Conservation (phyloP, 768 basidiomycete species). For the Pleurotus sapidus region DNA sequence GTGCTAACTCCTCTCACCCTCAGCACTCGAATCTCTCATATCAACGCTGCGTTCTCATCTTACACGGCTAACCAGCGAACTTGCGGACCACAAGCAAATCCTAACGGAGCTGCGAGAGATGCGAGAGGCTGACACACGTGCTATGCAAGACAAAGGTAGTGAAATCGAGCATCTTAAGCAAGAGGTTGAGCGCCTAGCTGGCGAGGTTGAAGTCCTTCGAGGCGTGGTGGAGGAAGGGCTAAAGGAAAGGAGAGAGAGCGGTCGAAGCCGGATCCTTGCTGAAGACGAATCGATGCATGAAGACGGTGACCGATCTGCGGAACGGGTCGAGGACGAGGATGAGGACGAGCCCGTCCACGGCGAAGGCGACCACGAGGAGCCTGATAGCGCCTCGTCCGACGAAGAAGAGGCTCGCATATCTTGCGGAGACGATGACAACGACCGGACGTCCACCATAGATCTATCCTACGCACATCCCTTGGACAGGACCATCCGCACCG, state of each 20-base stretch:
- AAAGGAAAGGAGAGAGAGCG: constrained; percentile 42
- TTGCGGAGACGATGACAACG: not conserved
- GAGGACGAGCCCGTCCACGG: constrained; percentile 7
- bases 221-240: constrained; percentile 87
- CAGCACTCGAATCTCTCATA: constrained; percentile 83
- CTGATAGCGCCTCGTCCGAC: constrained; percentile 12
- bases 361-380: not conserved
- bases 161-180: constrained; percentile 68
- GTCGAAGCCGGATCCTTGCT: constrained; percentile 15
- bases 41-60: constrained; percentile 71
- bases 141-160: constrained; percentile 54
- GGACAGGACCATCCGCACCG: constrained; percentile 43
- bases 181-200: constrained; percentile 79
- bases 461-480: not conserved
- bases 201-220: constrained; percentile 84
- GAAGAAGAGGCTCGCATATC: not conserved
- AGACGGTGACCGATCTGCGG: constrained; percentile 21
- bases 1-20: constrained; percentile 10
- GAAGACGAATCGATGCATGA: constrained; percentile 23
- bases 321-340: not conserved
- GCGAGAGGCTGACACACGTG: constrained; percentile 58
- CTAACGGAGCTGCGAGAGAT: constrained; percentile 63
- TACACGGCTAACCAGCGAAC: constrained; percentile 71
- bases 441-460: not conserved
- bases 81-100: constrained; percentile 72